Conservation (phyloP, 179 eudicot genomes). For the Sideroxylon spinosum region DNA sequence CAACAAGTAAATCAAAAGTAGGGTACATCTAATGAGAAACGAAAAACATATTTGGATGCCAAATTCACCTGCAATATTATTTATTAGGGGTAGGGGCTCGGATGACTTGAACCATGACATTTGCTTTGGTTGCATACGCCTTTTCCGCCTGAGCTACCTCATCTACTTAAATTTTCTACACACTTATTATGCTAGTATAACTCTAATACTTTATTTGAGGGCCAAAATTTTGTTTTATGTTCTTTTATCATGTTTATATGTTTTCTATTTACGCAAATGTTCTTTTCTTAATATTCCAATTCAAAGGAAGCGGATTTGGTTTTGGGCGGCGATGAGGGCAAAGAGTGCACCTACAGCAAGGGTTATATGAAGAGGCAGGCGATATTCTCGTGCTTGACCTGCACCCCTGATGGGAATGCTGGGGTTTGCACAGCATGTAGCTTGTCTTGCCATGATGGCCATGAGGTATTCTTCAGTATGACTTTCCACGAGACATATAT, state of each 20-base stretch:
- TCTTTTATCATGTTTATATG: background rate
- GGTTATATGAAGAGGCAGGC: constrained; percentile 98
- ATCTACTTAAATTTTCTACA: no score
- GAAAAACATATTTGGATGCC: background rate
- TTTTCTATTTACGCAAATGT: background rate
- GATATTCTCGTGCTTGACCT: constrained; percentile 91
- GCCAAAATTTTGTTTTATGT: background rate
- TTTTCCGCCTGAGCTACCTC: no score
- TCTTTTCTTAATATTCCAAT: background rate
- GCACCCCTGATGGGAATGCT: constrained; percentile 96
- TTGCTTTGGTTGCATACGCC: no score
- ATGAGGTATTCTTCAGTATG: constrained; percentile 56
- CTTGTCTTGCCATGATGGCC: constrained; percentile 94
- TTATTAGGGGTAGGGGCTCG: no score
- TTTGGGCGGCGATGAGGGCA: constrained; percentile 95
- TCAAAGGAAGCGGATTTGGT: constrained; percentile 90
- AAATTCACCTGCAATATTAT: background rate
- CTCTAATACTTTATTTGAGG: background rate
- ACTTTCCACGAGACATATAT: background rate
- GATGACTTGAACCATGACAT: no score
- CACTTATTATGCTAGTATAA: background rate
- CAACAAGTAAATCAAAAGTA: background rate
- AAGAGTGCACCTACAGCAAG: constrained; percentile 77
- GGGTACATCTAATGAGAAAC: background rate
- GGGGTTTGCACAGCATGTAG: constrained; percentile 94